Conservation (phyloP, 352 stramenopile species). For the Globisporangium okanoganense region DNA sequence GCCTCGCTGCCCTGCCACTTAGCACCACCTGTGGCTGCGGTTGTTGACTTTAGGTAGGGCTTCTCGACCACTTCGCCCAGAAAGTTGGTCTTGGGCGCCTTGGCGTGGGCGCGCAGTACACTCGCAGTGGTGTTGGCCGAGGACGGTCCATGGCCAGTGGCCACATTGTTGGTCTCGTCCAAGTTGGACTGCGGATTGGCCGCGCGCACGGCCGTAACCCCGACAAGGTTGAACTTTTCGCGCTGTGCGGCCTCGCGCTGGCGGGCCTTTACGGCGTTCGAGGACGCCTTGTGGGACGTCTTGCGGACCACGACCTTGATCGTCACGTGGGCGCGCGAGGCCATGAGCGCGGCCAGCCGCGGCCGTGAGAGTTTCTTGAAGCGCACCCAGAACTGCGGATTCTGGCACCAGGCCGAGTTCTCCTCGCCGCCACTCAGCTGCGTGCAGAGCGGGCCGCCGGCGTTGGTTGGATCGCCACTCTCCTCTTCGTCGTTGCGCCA, state of each 20-base stretch:
- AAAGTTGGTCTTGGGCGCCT: constrained; percentile 66
- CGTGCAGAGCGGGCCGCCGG: constrained; percentile 70
- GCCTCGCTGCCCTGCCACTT: constrained; percentile 20
- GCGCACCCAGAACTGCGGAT: constrained; percentile 86
- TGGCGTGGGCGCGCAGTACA: constrained; percentile 37
- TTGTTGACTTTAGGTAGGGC: constrained; percentile 27
- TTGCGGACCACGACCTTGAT: constrained; percentile 74
- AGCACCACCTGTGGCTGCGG: neutral
- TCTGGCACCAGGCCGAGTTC: constrained; percentile 79
- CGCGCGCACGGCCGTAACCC: constrained; percentile 46
- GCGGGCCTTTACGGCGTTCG: constrained; percentile 34
- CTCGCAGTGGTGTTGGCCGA: constrained; percentile 22
- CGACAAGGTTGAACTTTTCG: constrained; percentile 59
- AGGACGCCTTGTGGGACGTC: constrained; percentile 47
- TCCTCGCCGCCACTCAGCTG: constrained; percentile 40
- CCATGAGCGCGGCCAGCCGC: constrained; percentile 26
- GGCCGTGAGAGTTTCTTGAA: constrained; percentile 25
- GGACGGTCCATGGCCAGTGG: neutral
- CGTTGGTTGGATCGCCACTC: constrained; percentile 50
- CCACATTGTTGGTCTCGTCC: constrained; percentile 5
- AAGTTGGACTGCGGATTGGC: constrained; percentile 5
- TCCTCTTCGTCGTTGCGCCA: constrained; percentile 50
- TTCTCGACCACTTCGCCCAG: constrained; percentile 59
- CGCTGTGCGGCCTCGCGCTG: constrained; percentile 47
- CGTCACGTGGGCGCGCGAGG: constrained; percentile 40